Evolutionary conservation across 108 stramenopile species (phyloP), one percentile per base, ranked within the genome.

Genomic region (Skeletonema tropicum): DNA sequence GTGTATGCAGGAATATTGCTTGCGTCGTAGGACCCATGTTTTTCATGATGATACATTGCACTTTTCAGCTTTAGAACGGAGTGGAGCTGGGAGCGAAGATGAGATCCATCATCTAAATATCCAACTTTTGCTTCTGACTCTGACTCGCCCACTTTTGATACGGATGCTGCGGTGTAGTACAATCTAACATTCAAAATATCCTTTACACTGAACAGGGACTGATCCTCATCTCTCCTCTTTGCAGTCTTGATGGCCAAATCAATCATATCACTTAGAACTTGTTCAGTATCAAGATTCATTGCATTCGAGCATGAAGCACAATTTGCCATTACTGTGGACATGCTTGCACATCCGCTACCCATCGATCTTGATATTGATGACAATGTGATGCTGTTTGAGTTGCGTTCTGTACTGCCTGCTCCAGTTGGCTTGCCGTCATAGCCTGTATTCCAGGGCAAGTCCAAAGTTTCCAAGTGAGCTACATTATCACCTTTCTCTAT

Each of bases 171-270:
- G 5, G 76, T 62, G 76, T 89, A 85, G 62, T 85, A 91, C 21
- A 91, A 77, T 17, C 88, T 83, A 15, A 91, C 60, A 77, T 91
- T 84, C 48, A 89, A 62, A 5, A 85, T 66, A 19, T 86, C 59
- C 15, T 57, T 36, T 15, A 76, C 33, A 21, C 38, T 74, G 49
- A 81, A 75, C 15, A 59, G 60, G 23, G 79, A 64, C 15, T 26
- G 57, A 17, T 45, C 13, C 21, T 68, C 79, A 21, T 59, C 48
- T 23, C 45, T 38, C 1, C 36, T n/a, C 39, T 36, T 36, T 66
- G 75, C 45, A 83, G 70, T 31, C 79, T 55, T 55, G 76, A 82
- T 73, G 38, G 81, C 55, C 64, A 71, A 74, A 3, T 80, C 73
- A 23, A 93, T 33, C 90, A 93, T 91, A 65, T 79, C 45, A 32